Evolutionary conservation across 2,329 filamentous ascomycete genomes (phyloP).

Genomic region (Bisporella sp.): DNA sequence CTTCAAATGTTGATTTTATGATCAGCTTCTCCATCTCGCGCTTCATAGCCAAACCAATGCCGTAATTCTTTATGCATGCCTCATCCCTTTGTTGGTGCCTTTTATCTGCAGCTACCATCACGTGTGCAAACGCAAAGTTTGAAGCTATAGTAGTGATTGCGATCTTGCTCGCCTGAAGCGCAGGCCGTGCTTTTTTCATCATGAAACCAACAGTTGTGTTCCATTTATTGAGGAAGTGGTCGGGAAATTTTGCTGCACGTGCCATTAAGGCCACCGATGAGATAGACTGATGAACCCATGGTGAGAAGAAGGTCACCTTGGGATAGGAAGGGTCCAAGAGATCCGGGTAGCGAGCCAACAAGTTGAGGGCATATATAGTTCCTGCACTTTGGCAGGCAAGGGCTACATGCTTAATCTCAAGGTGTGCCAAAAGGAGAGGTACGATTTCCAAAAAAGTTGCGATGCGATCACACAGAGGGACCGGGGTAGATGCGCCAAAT

Average conservation of each 20-base stretch:
- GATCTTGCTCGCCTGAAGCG: slow-evolving; percentile 9
- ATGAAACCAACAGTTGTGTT: slow-evolving; percentile 26
- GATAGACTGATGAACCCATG: slow-evolving; percentile 33
- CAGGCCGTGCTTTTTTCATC: slow-evolving; percentile 24
- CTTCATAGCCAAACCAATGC: slow-evolving; percentile 10
- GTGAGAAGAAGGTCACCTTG: slow-evolving; percentile 26
- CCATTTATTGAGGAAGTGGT: slow-evolving; percentile 25
- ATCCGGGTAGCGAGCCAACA: slow-evolving; percentile 27
- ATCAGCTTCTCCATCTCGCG: slow-evolving; percentile 9
- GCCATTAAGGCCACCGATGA: slow-evolving; percentile 8
- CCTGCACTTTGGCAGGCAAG: slow-evolving; percentile 35
- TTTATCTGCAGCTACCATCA: not conserved
- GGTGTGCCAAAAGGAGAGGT: slow-evolving; percentile 29
- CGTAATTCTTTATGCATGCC: slow-evolving; percentile 11
- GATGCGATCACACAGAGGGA: slow-evolving; percentile 30
- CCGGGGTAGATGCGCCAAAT: slow-evolving; percentile 36
- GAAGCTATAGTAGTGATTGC: slow-evolving; percentile 5
- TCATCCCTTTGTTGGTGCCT: slow-evolving; percentile 8
- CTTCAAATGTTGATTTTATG: slow-evolving; percentile 16
- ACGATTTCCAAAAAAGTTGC: slow-evolving; percentile 34
- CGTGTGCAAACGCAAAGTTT: slow-evolving; percentile 3
- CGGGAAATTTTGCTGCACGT: slow-evolving; percentile 14
- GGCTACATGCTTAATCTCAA: slow-evolving; percentile 32
- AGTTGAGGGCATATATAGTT: slow-evolving; percentile 36
- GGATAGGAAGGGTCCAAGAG: slow-evolving; percentile 26